Evolutionary conservation across 2,329 filamentous ascomycete genomes (phyloP), one percentile per base, ranked within the genome.

Genomic region (Colletotrichum sublineola): DNA sequence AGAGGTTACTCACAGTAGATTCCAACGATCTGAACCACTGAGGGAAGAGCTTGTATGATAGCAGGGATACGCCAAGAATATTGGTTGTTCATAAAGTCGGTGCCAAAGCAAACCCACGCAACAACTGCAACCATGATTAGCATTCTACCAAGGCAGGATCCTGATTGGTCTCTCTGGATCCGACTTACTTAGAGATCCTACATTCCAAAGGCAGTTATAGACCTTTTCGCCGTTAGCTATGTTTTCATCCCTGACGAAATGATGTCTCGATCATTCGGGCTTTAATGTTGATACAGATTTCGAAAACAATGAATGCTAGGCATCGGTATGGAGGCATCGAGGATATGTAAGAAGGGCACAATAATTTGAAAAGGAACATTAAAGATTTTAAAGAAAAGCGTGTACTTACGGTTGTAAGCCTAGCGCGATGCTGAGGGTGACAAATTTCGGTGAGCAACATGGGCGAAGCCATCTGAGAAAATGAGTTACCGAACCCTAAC

Each of bases 51-150:
- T 81, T 93, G 91, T 9, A 92, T 82, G 18, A 92, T 82, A 6
- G 88, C 89, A 63, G 91, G 90, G 42, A 88, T 88, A 60, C 90
- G 85, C 91, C 91, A 93, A 2, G 89, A 89, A 90, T 90, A 93
- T 76, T 92, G 84, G 74, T 80, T 86, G 9, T 82, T 77, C 72
- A 92, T 87, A 46, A 84, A 82, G 38, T 86, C 82, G 0, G 90
- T 92, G 31, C 89, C 90, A 83, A 90, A 91, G 44, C 89, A 88
- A 55, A 91, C 85, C 82, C 88, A 89, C 4, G 88, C 88, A 38
- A 90, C 89, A 58, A 90, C 79, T 66, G 4, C 38, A 4, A 55
- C 33, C 12, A 12, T 3, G 12, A n/a, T 58, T 6, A 40, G 36
- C 36, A 58, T 2, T 29, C 6, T 15, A 11, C 5, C 3, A 2